Conservation (phyloP, 768 basidiomycete species). For the Ephemerocybe angulata region DNA sequence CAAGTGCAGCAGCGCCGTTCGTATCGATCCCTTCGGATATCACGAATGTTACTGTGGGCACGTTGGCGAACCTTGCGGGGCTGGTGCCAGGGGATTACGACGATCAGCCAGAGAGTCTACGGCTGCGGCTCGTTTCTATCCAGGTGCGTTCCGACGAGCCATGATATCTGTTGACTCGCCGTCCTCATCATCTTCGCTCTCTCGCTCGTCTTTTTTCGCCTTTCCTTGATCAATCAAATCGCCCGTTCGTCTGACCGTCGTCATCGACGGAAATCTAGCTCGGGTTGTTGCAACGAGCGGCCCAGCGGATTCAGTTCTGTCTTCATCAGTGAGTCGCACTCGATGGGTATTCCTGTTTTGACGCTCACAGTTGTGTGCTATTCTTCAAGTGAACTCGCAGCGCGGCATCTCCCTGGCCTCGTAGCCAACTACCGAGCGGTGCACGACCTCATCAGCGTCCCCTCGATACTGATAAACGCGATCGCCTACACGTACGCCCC, state of each 20-base stretch:
- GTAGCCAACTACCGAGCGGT: conserved; percentile 26
- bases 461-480: conserved; percentile 30
- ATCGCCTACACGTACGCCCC: conserved; percentile 32
- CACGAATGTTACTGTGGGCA: not conserved
- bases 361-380: not conserved
- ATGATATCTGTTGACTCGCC: conserved; percentile 16
- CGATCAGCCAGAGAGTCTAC: not conserved
- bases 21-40: not conserved
- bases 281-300: too few relatives aligned
- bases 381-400: conserved; percentile 30
- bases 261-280: too few relatives aligned
- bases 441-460: conserved; percentile 18
- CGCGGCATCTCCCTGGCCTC: conserved; percentile 34
- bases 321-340: conserved; percentile 14
- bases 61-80: conserved; percentile 1
- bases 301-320: too few relatives aligned
- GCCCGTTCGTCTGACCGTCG: too few relatives aligned
- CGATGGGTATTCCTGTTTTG: not conserved
- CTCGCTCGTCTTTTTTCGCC: too few relatives aligned
- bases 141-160: conserved; percentile 12
- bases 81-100: not conserved
- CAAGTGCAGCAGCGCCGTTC: too few relatives aligned
- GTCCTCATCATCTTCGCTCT: not conserved
- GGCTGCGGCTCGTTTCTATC: not conserved
- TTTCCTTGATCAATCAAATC: too few relatives aligned